Evolutionary conservation across 2,329 filamentous ascomycete species (phyloP), one percentile per base, ranked within the genome.

Genomic region (Ramularia endophylla): DNA sequence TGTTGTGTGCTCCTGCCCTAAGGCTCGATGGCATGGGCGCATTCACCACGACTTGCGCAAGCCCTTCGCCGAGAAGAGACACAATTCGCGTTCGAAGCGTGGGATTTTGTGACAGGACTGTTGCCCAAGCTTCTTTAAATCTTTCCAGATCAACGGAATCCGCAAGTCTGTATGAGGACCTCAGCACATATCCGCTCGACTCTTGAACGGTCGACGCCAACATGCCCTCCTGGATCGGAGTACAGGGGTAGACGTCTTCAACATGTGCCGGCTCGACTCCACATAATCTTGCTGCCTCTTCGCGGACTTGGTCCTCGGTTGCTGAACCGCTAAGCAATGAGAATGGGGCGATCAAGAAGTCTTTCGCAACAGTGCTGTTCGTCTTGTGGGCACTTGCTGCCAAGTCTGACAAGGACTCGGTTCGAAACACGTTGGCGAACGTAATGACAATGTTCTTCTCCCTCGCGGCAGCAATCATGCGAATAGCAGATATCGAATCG

Each of bases 121-220:
- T 50, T 12, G 64, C 57, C 49, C 67, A 70, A 0, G 68, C 64
- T 8, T 50, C 38, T 39, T 62, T 57, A 27, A 67, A 57, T 7
- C 44, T 57, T 4, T 55, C 32, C 2, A 65, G 52, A 7, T 57
- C 56, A 33, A 66, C 57, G 2, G 62, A 35, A 4, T 17, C 7
- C 4, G 27, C 16, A 8, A 43, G 33, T 8, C 8, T 30, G 15
- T 43, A 29, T 9, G 15, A 27, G 12, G 36, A 25, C 27, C 72
- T 72, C 2, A 71, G 72, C 2, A 78, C 66, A 29, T 78, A 79
- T 0, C 72, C 69, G 31, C 73, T 73, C 27, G 65, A 64, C 18
- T 71, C 63, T 51, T 72, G 73, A 42, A 67, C 65, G 2, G 74
- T 73, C 4, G 78, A 56, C 1, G 73, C 72, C 62, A 78, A 70